phyloP scores from a whole-genome alignment of 345 rosid species.

The Boechera stricta region DNA sequence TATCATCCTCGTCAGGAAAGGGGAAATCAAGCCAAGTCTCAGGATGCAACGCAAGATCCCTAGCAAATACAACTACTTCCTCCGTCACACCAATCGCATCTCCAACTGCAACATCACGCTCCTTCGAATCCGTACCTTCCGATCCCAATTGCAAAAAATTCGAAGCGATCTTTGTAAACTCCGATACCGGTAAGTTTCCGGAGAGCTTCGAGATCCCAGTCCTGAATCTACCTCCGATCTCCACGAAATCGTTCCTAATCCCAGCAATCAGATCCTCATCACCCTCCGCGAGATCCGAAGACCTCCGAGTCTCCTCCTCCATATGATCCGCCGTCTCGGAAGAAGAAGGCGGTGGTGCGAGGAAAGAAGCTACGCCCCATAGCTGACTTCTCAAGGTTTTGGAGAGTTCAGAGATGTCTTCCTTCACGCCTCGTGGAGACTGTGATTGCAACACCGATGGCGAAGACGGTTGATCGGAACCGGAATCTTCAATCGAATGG shows the following conservation, averaged over 20 bases:
- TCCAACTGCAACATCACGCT: constrained; percentile 39
- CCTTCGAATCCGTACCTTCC: constrained; percentile 45
- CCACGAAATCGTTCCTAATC: constrained; percentile 47
- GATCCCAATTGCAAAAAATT: constrained; percentile 54
- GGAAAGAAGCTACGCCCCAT: constrained; percentile 95
- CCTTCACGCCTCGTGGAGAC: constrained; percentile 78
- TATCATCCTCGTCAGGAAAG: constrained; percentile 76
- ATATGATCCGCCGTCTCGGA: constrained; percentile 39
- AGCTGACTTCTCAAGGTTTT: constrained; percentile 76
- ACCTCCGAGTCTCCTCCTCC: constrained; percentile 49
- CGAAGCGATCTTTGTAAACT: constrained; percentile 55
- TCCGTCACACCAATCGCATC: constrained; percentile 73
- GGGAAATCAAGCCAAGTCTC: constrained; percentile 98
- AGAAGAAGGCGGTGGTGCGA: constrained; percentile 62
- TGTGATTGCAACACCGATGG: constrained; percentile 42
- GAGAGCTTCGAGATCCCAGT: constrained; percentile 75
- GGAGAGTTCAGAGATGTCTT: constrained; percentile 77
- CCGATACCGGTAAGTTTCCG: constrained; percentile 56
- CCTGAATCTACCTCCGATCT: constrained; percentile 60
- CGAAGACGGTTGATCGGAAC: constrained; percentile 35
- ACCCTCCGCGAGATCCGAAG: constrained; percentile 38
- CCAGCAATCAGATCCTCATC: constrained; percentile 45
- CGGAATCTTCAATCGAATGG: constrained; percentile 5
- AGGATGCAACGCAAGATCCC: constrained; percentile 88
- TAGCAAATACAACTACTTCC: constrained; percentile 85